phyloP scores from a whole-genome alignment of 163 green algal species.

The Botryococcus braunii region DNA sequence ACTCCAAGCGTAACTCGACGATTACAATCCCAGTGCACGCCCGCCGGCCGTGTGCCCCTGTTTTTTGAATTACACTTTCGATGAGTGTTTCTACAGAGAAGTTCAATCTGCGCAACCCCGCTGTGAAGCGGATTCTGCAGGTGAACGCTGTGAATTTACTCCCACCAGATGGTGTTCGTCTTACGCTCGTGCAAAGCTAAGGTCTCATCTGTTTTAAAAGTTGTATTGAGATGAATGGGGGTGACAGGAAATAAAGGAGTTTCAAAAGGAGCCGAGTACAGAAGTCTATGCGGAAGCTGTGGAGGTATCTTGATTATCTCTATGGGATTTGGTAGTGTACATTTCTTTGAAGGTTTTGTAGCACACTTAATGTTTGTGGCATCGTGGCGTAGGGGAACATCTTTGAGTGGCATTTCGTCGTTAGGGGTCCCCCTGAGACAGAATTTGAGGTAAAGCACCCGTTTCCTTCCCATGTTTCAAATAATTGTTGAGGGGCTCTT shows the following conservation, averaged over 20 bases:
- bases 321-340: too few species aligned
- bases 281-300: slow-evolving; percentile 72
- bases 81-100: too few species aligned
- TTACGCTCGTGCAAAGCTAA: too few species aligned
- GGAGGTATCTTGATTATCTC: slow-evolving; percentile 44
- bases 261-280: slow-evolving; percentile 51
- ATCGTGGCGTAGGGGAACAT: slow-evolving; percentile 76
- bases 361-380: too few species aligned
- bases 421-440: slow-evolving; percentile 77
- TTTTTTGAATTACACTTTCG: neutral
- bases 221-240: too few species aligned
- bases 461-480: neutral
- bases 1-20: too few species aligned
- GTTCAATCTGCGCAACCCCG: slow-evolving; percentile 71
- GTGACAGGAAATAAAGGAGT: slow-evolving; percentile 77
- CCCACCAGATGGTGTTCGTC: neutral
- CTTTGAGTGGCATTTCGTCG: slow-evolving; percentile 97
- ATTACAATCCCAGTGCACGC: too few species aligned
- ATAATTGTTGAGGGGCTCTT: too few species aligned
- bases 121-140: slow-evolving; percentile 90
- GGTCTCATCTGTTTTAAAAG: too few species aligned
- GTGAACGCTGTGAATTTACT: slow-evolving; percentile 13
- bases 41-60: slow-evolving; percentile 3
- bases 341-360: too few species aligned
- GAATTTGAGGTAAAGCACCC: slow-evolving; percentile 69